Conservation (phyloP, 352 stramenopile species). For the Phytophthora fragariae region DNA sequence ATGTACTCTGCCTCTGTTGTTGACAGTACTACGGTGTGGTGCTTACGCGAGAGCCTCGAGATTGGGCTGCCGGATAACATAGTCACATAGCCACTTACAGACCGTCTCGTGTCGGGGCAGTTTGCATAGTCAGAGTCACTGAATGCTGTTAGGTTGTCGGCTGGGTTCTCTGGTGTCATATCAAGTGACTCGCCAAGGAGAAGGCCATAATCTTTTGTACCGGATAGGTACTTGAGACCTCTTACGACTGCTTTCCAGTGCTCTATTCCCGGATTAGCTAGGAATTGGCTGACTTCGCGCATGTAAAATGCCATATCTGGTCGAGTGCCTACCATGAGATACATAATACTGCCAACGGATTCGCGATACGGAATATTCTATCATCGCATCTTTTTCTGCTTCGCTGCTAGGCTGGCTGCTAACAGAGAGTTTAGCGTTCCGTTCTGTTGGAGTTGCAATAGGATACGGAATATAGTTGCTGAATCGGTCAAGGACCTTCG, state of each 20-base stretch:
- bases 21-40: slow-evolving; percentile 13
- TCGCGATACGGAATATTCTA: slow-evolving; percentile 14
- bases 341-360: slow-evolving; percentile 19
- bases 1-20: slow-evolving; percentile 6
- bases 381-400: slow-evolving; percentile 8
- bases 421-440: slow-evolving; percentile 5
- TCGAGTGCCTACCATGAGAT: slow-evolving; percentile 20
- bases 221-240: slow-evolving; percentile 15
- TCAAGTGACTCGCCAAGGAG: neutral
- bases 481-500: too few relatives aligned
- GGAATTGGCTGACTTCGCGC: slow-evolving; percentile 24
- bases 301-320: slow-evolving; percentile 22
- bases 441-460: neutral
- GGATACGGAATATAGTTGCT: too few relatives aligned
- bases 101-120: neutral
- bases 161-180: slow-evolving; percentile 3
- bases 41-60: slow-evolving; percentile 14
- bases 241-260: slow-evolving; percentile 22
- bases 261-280: slow-evolving; percentile 23
- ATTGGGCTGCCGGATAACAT: slow-evolving; percentile 10
- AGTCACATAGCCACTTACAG: too few relatives aligned
- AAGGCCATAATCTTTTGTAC: slow-evolving; percentile 20
- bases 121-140: slow-evolving; percentile 17
- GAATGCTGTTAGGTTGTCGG: neutral
- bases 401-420: neutral